A percentile compares a stretch with the other conserved stretches of the same genome.
phyloP scores from a whole-genome alignment of 768 basidiomycete species.

The Mycena venus region DNA sequence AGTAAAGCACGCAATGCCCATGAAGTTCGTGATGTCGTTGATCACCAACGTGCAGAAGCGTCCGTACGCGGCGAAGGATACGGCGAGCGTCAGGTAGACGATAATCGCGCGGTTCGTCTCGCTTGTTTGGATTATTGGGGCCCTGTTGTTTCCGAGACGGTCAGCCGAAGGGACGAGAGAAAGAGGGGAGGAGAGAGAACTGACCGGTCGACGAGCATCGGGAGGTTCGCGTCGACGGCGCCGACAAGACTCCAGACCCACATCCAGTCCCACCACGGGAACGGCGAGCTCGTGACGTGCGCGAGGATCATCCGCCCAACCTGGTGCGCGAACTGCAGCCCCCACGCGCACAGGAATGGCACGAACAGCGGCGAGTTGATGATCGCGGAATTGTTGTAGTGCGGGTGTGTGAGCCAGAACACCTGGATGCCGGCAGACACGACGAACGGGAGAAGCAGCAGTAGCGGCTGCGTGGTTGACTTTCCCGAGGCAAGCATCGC shows the following conservation, averaged over 20 bases:
- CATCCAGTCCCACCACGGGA: slow-evolving; percentile 90
- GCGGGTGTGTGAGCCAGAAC: slow-evolving; percentile 84
- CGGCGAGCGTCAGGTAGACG: slow-evolving; percentile 75
- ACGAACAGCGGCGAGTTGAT: slow-evolving; percentile 84
- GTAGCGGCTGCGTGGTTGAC: slow-evolving; percentile 67
- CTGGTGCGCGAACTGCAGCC: slow-evolving; percentile 90
- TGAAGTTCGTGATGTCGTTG: slow-evolving; percentile 87
- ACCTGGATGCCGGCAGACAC: slow-evolving; percentile 79
- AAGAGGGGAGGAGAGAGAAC: slow-evolving; percentile 41
- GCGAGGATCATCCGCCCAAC: slow-evolving; percentile 95
- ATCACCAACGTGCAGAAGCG: slow-evolving; percentile 90
- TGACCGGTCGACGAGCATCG: slow-evolving; percentile 75
- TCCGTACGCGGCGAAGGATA: slow-evolving; percentile 80
- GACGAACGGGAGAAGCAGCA: slow-evolving; percentile 86
- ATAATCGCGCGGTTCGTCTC: slow-evolving; percentile 74
- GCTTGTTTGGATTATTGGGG: slow-evolving; percentile 83
- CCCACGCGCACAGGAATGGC: slow-evolving; percentile 94
- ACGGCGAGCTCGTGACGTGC: slow-evolving; percentile 86
- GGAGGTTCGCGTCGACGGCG: slow-evolving; percentile 87
- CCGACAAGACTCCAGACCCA: slow-evolving; percentile 87
- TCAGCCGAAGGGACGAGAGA: neutral
- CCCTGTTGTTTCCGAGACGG: slow-evolving; percentile 46
- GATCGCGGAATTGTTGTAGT: slow-evolving; percentile 71
- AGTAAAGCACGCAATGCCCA: slow-evolving; percentile 96
- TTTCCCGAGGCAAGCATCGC: slow-evolving; percentile 59